Percentiles rank a stretch among this genome's conserved stretches.
phyloP scores from a whole-genome alignment of 139 green algal species.

The Chlorella sp. region DNA sequence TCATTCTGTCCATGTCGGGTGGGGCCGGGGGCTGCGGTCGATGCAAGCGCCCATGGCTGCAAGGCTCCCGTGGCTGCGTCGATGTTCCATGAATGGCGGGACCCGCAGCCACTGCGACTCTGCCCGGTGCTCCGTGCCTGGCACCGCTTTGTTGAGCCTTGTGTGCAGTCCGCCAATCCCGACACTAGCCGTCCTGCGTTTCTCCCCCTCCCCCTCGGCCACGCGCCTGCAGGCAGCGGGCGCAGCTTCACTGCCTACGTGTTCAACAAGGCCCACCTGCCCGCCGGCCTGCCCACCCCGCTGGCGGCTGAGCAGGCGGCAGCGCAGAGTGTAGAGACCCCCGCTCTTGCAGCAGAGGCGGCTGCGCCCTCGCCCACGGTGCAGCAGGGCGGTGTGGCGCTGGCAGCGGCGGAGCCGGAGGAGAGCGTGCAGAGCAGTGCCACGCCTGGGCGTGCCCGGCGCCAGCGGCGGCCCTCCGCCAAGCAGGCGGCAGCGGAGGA shows the following conservation, averaged over 20 bases:
- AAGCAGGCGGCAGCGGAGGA: conserved; percentile 1
- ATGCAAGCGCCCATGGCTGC: too few species aligned
- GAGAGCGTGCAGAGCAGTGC: conserved; percentile 3
- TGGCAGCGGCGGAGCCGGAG: not conserved
- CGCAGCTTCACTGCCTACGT: conserved; percentile 85
- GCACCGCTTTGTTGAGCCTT: too few species aligned
- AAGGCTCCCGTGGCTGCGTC: too few species aligned
- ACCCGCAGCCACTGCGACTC: too few species aligned
- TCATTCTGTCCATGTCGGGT: too few species aligned
- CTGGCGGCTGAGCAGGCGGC: not conserved
- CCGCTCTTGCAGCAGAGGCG: not conserved
- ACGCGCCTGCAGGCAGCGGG: conserved; percentile 67
- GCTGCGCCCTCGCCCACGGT: not conserved
- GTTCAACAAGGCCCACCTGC: conserved; percentile 58
- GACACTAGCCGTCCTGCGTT: not conserved
- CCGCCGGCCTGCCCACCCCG: not conserved
- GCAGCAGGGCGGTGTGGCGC: not conserved
- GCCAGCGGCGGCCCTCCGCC: conserved; percentile 18
- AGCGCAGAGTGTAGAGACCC: conserved; percentile 22
- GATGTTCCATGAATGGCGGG: too few species aligned
- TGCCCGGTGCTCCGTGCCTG: too few species aligned
- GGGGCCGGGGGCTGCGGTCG: too few species aligned
- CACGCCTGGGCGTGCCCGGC: not conserved
- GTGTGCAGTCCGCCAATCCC: too few species aligned
- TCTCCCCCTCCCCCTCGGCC: too few species aligned